Conservation (phyloP, 306 rosid species). For the Elaeagnus macrophylla region DNA sequence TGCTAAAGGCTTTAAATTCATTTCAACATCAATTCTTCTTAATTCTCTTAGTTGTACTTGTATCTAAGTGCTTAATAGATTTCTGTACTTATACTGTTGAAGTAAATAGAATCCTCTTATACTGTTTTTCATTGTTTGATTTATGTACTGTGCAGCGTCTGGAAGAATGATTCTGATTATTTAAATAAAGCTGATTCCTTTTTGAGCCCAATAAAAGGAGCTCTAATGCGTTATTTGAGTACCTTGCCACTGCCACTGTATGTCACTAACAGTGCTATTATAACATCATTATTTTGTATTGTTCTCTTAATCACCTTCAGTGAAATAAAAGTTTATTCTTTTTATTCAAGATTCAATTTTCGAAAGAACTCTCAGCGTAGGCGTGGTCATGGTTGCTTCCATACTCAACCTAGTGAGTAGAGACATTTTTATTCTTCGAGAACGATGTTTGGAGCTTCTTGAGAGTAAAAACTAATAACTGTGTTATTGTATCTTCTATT, state of each 20-base stretch:
- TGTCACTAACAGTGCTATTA: constrained; percentile 18
- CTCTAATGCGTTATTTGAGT: constrained; percentile 35
- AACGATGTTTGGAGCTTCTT: too few species aligned
- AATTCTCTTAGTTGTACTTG: not conserved
- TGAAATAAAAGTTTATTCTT: constrained; percentile 19
- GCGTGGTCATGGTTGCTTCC: constrained; percentile 22
- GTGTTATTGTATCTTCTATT: constrained; percentile 13
- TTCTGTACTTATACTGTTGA: not conserved
- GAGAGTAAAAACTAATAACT: not conserved
- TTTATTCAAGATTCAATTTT: constrained; percentile 37
- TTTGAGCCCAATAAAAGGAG: constrained; percentile 30
- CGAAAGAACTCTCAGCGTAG: constrained; percentile 25
- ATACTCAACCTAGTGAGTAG: constrained; percentile 44
- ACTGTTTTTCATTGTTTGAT: constrained; percentile 12
- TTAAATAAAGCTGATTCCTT: constrained; percentile 24
- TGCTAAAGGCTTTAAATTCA: too few species aligned
- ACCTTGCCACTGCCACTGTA: constrained; percentile 37
- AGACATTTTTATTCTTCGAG: not conserved
- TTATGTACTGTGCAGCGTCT: constrained; percentile 42
- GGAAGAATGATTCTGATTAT: constrained; percentile 42
- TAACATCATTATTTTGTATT: constrained; percentile 17
- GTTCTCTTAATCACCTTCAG: constrained; percentile 15
- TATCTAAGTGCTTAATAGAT: not conserved
- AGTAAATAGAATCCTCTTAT: not conserved
- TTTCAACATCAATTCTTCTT: not conserved